Base-by-base conservation (phyloP, 148 eudicot genomes). In the Silene conica region DNA sequence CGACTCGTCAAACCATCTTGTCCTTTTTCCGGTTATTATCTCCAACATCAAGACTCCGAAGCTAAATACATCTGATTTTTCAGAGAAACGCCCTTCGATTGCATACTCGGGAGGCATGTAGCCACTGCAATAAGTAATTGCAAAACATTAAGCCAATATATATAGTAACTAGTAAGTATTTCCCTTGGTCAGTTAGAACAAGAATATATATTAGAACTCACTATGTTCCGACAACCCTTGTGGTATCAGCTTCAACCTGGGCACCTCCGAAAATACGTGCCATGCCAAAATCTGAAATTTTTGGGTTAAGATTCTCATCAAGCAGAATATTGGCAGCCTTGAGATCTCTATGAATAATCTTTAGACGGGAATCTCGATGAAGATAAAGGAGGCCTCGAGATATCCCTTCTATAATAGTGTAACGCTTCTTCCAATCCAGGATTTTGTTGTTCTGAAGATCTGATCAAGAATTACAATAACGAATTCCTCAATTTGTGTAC, bases 261-360 rank as follows among this genome's bases (percentile, higher is more conserved):
- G 66, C 59, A 23, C 75, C 70, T 12, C 75, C 83, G 26, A 84
- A 84, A 28, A 76, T 79, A 58, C 78, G 67, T 31, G 85, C 87
- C 78, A 80, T 71, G n/a, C 85, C 87, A 69, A 82, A 85, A 70
- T 85, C 85, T 3, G 83, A 85, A 54, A 85, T 85, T 25, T 60
- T 76, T 1, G 78, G 73, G 31, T 76, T 69, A 28, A 76, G 67
- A 22, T 73, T 34, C 11, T 45, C 66, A 20, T 72, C 75, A 14
- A 72, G 48, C 63, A 72, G 41, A 10, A 72, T 72, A 20, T 72
- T 72, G 48, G 66, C 38, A 5, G 66, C 75, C 57, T 72, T 72
- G 9, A 73, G 69, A 45, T 73, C 76, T 73, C 76, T 62, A 19
- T 73, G 76, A 61, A 75, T 75, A 26, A 75, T 75, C 43, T 54